Evolutionary conservation across 2,329 filamentous ascomycete species (phyloP).

Genomic region (Botrytis medusae): DNA sequence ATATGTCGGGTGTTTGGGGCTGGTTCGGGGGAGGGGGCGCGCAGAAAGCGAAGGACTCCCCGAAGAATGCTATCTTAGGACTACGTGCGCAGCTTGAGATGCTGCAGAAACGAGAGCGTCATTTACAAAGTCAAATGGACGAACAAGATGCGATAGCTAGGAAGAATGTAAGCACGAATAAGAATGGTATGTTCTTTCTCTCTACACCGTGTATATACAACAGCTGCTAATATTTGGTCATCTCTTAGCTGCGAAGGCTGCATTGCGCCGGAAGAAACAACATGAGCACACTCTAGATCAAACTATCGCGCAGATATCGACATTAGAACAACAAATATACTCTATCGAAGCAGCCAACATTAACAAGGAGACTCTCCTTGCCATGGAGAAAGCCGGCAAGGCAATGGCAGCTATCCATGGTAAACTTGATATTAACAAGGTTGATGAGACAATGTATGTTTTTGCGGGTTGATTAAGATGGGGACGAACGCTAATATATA

Average conservation of each 20-base stretch:
- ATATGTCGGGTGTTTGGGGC: conserved; percentile 71
- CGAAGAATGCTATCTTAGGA: conserved; percentile 93
- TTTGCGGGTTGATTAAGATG: not conserved
- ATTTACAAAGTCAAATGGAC: conserved; percentile 87
- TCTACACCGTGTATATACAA: not conserved
- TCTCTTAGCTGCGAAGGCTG: conserved; percentile 77
- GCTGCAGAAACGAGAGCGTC: conserved; percentile 93
- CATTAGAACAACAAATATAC: conserved; percentile 92
- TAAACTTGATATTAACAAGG: conserved; percentile 87
- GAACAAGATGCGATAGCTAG: conserved; percentile 86
- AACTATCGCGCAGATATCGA: conserved; percentile 84
- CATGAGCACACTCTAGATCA: conserved; percentile 91
- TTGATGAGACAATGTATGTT: conserved; percentile 89
- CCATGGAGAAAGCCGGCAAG: conserved; percentile 86
- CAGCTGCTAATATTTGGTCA: not conserved
- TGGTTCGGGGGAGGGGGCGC: conserved; percentile 87
- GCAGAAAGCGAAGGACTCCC: conserved; percentile 86
- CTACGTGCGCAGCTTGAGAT: conserved; percentile 91
- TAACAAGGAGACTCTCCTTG: conserved; percentile 91
- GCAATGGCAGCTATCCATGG: conserved; percentile 95
- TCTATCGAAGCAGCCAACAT: conserved; percentile 98
- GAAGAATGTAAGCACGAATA: conserved; percentile 87
- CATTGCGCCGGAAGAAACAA: conserved; percentile 89
- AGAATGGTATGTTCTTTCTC: conserved; percentile 67
- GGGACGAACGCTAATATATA: conserved; percentile 38